Evolutionary conservation across 805 yeast genomes (phyloP).

Genomic region (Komagataella phaffii): DNA sequence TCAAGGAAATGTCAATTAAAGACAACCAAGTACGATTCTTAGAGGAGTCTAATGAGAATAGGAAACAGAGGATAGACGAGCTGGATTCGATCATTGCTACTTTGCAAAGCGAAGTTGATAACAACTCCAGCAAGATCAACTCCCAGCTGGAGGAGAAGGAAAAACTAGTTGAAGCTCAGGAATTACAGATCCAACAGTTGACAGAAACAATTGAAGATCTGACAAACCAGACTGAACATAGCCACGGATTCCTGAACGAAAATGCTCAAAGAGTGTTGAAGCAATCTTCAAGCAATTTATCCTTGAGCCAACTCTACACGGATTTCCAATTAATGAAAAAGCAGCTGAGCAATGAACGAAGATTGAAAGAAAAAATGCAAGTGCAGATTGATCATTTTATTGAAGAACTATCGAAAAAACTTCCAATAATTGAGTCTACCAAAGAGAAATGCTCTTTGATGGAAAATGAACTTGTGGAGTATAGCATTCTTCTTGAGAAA

Average conservation of each 20-base stretch:
- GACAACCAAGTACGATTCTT: conserved; percentile 46
- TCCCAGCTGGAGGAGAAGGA: conserved; percentile 21
- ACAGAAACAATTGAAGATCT: conserved; percentile 31
- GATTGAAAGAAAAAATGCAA: conserved; percentile 59
- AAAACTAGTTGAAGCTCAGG: conserved; percentile 19
- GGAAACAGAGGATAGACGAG: conserved; percentile 34
- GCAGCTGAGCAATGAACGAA: conserved; percentile 54
- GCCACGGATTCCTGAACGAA: conserved; percentile 28
- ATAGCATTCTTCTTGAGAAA: conserved; percentile 42
- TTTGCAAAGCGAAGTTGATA: conserved; percentile 23
- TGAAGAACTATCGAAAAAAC: conserved; percentile 61
- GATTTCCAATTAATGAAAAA: conserved; percentile 53
- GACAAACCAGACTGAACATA: conserved; percentile 9
- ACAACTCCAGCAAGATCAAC: conserved; percentile 21
- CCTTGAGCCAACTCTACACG: conserved; percentile 51
- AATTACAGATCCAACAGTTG: conserved; percentile 25
- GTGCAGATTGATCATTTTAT: conserved; percentile 59
- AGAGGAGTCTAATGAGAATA: conserved; percentile 38
- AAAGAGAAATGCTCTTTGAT: conserved; percentile 42
- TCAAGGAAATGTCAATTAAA: conserved; percentile 46
- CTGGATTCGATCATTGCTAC: conserved; percentile 35
- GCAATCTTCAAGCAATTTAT: conserved; percentile 27
- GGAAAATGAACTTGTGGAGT: conserved; percentile 40
- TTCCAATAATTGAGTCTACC: conserved; percentile 63
- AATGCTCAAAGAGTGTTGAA: conserved; percentile 44